Evolutionary conservation across 2,329 filamentous ascomycete species (phyloP).

Genomic region (Grosmannia penicillata): DNA sequence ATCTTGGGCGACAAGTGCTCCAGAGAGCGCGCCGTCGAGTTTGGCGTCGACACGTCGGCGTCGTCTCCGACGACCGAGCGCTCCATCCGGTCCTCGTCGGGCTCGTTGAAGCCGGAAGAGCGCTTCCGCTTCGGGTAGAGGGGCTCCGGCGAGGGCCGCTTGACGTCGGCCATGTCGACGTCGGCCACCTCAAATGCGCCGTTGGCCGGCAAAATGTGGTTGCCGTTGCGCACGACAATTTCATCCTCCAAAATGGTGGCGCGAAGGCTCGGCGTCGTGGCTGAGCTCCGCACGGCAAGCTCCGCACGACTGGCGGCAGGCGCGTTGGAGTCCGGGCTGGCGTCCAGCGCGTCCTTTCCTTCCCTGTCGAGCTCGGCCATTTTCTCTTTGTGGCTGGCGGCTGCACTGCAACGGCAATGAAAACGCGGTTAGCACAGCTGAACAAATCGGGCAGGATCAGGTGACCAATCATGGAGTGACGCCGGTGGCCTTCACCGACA

Average conservation of each 20-base stretch:
- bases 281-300: slow-evolving; percentile 13
- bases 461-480: no score
- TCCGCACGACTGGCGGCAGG: slow-evolving; percentile 17
- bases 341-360: not conserved
- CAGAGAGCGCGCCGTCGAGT: not conserved
- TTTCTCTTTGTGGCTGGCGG: slow-evolving; percentile 1
- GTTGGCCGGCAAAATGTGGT: slow-evolving; percentile 20
- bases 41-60: slow-evolving; percentile 7
- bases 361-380: slow-evolving; percentile 4
- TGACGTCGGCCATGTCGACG: slow-evolving; percentile 25
- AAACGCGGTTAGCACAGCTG: not conserved
- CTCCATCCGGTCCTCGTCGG: slow-evolving; percentile 32
- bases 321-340: slow-evolving; percentile 19
- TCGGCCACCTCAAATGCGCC: slow-evolving; percentile 25
- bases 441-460: no score
- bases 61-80: slow-evolving; percentile 18
- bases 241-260: slow-evolving; percentile 32
- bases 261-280: slow-evolving; percentile 17
- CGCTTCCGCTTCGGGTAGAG: slow-evolving; percentile 43
- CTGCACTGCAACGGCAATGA: not conserved
- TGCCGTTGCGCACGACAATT: slow-evolving; percentile 33
- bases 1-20: not conserved
- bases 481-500: no score
- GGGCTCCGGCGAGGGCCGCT: slow-evolving; percentile 20
- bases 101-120: slow-evolving; percentile 30